Percentiles rank a stretch among this genome's conserved stretches.
phyloP scores from a whole-genome alignment of 1,284 basidiomycete genomes.

The Bjerkandera adusta region DNA sequence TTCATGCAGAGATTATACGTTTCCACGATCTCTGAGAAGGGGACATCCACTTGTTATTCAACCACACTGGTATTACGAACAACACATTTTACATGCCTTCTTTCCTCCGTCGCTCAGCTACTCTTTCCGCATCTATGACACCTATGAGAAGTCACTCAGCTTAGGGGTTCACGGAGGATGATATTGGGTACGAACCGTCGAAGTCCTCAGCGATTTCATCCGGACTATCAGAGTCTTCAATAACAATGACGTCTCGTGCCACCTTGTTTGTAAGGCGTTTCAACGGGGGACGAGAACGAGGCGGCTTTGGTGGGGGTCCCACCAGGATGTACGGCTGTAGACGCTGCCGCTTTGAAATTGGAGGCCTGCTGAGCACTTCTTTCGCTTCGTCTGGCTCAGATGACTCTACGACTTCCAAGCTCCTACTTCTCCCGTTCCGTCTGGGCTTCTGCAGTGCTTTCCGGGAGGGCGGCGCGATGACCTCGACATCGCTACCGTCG shows the following conservation, averaged over 20 bases:
- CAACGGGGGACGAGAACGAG: not conserved
- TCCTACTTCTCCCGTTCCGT: slow-evolving; percentile 1
- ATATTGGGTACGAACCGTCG: not conserved
- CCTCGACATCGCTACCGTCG: slow-evolving; percentile 7
- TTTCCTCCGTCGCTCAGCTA: not conserved
- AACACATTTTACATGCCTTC: slow-evolving; percentile 5
- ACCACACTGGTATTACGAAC: not conserved
- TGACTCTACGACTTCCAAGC: slow-evolving; percentile 5
- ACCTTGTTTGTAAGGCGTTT: not conserved
- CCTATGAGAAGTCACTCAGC: not conserved
- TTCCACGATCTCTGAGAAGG: slow-evolving; percentile 34
- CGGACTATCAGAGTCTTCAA: not conserved
- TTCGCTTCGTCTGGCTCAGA: slow-evolving; percentile 5
- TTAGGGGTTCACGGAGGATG: not conserved
- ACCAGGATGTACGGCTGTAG: slow-evolving; percentile 16
- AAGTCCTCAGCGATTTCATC: slow-evolving; percentile 6
- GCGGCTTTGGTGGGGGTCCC: slow-evolving; percentile 7
- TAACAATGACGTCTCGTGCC: not conserved
- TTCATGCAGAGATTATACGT: slow-evolving; percentile 39
- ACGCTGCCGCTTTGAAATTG: not conserved
- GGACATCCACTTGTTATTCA: not conserved
- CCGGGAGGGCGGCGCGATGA: slow-evolving; percentile 1
- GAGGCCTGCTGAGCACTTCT: not conserved
- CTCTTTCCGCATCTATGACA: not conserved
- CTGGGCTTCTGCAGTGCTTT: slow-evolving; percentile 3